Conservation (phyloP, 2,329 filamentous ascomycete species). For the Arthrobotrys musiformis region DNA sequence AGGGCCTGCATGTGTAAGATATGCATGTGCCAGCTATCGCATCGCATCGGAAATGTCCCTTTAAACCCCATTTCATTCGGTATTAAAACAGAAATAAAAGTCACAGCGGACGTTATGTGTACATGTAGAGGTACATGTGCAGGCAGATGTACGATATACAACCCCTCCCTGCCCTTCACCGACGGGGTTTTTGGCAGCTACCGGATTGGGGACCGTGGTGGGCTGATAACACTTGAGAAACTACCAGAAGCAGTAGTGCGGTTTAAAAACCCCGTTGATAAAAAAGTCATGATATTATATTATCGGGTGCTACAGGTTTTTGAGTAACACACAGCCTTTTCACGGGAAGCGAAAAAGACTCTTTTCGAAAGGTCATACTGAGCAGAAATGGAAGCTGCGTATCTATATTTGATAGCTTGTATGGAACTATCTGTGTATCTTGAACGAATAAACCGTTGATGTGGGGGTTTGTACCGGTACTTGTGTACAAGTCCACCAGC, state of each 20-base stretch:
- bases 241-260: conserved; percentile 24
- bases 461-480: conserved; percentile 10
- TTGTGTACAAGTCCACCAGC: not conserved
- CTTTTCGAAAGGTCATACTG: not conserved
- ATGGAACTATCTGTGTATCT: too few species aligned
- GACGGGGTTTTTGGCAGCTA: conserved; percentile 23
- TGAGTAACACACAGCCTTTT: not conserved
- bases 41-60: not conserved
- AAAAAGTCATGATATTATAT: too few species aligned
- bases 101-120: not conserved
- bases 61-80: not conserved
- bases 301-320: not conserved
- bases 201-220: conserved; percentile 13
- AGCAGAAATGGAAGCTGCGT: conserved; percentile 12
- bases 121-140: not conserved
- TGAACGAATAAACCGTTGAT: not conserved
- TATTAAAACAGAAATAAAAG: not conserved
- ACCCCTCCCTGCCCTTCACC: not conserved
- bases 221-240: conserved; percentile 13
- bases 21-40: conserved; percentile 1
- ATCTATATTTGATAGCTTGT: not conserved
- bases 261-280: too few species aligned
- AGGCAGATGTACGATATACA: not conserved
- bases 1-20: not conserved
- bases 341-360: not conserved